Conservation (phyloP, 331 rosid species). For the Telfairia occidentalis region DNA sequence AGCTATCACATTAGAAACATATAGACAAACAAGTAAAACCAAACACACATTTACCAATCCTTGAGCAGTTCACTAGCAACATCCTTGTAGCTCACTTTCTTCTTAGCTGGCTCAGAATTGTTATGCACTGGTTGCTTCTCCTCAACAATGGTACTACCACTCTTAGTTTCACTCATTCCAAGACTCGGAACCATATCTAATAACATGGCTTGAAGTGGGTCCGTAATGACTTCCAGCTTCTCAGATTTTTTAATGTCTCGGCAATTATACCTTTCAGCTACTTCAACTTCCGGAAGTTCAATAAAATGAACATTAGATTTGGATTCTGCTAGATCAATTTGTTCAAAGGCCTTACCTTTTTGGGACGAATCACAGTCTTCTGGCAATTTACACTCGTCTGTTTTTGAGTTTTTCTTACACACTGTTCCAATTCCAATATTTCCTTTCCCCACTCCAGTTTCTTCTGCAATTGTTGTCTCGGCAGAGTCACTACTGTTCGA, state of each 20-base stretch:
- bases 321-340: not conserved
- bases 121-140: slow-evolving; percentile 25
- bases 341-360: slow-evolving; percentile 13
- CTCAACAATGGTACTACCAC: slow-evolving; percentile 2
- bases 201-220: slow-evolving; percentile 78
- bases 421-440: not conserved
- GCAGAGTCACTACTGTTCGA: slow-evolving; percentile 28
- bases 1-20: not conserved
- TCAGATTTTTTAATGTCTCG: slow-evolving; percentile 17
- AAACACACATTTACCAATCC: slow-evolving; percentile 36
- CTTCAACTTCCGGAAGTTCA: slow-evolving; percentile 26
- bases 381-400: slow-evolving; percentile 12
- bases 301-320: not conserved
- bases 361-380: slow-evolving; percentile 22
- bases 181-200: slow-evolving; percentile 72
- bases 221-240: slow-evolving; percentile 31
- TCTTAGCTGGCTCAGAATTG: slow-evolving; percentile 34
- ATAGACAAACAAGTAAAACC: not conserved
- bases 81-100: slow-evolving; percentile 79
- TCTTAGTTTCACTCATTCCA: slow-evolving; percentile 26
- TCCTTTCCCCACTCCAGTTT: not conserved
- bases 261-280: slow-evolving; percentile 19
- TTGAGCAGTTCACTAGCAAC: slow-evolving; percentile 49
- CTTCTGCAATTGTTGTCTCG: slow-evolving; percentile 9
- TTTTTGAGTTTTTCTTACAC: slow-evolving; percentile 3